phyloP scores from a whole-genome alignment of 306 rosid species.

The Quercus berberidifolia region DNA sequence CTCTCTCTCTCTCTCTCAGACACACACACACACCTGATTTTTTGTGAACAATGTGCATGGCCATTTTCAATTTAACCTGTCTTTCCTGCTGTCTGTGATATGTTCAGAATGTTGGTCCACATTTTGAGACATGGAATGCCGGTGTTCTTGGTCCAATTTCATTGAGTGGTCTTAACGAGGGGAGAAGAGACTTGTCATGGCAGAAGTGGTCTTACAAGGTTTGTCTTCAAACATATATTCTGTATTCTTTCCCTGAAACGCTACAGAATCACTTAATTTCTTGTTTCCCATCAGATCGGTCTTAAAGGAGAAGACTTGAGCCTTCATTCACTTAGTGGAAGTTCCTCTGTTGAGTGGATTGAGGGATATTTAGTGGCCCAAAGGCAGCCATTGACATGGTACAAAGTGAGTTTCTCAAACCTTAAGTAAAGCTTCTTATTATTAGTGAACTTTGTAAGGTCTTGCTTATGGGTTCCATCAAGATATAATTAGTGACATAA shows the following conservation, averaged over 20 bases:
- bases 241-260: slow-evolving; percentile 16
- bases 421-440: neutral
- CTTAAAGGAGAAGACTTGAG: slow-evolving; percentile 85
- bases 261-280: slow-evolving; percentile 26
- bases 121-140: slow-evolving; percentile 95
- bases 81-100: slow-evolving; percentile 19
- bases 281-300: slow-evolving; percentile 64
- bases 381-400: slow-evolving; percentile 91
- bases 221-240: slow-evolving; percentile 6
- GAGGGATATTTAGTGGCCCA: slow-evolving; percentile 63
- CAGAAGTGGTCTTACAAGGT: slow-evolving; percentile 99
- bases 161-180: slow-evolving; percentile 82
- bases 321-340: slow-evolving; percentile 91
- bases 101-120: slow-evolving; percentile 90
- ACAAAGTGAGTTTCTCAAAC: slow-evolving; percentile 66
- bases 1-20: slow-evolving; percentile 3
- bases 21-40: neutral
- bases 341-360: slow-evolving; percentile 92
- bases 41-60: neutral
- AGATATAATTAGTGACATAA: neutral
- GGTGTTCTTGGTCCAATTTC: slow-evolving; percentile 92
- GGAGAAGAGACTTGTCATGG: slow-evolving; percentile 93
- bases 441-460: neutral
- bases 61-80: slow-evolving; percentile 12
- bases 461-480: neutral